Base-by-base conservation (phyloP, 352 stramenopile species). In the Phytophthora foliorum region DNA sequence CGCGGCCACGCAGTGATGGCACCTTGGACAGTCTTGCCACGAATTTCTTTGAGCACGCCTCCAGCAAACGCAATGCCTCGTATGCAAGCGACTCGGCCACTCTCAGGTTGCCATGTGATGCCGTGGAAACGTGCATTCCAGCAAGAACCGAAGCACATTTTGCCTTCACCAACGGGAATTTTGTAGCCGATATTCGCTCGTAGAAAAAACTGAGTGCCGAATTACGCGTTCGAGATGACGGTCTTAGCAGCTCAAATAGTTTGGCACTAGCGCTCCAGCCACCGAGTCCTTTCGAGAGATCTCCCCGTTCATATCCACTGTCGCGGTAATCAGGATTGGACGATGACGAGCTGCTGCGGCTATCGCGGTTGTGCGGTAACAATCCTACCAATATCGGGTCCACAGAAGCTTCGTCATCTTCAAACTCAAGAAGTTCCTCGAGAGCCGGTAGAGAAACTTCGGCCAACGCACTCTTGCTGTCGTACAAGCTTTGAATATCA, bases 401-500 rank as follows among this genome's bases (percentile, higher is more conserved):
- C 6, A 86, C 75, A 11, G 78, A 80, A 36, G 73, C 74, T 29
- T 93, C 85, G 19, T 94, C 87, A 8, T 93, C 84, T 57, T 93
- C 87, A 57, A 93, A 91, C 54, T 94, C 87, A 3, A 94, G 78
- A 17, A 93, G 63, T 58, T 94, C 85, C 6, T 82, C 76, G 17
- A 95, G 61, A 8, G 84, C 81, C 10, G 88, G 86, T 11, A 96
- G 81, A 7, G 80, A 76, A 19, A 78, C 77, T 57, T 94, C 87
- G 0, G 77, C 71, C 5, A 96, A 58, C 0, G 82, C 82, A 52
- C 89, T 96, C n/a, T 84, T 81, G 60, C 87, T 92, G 41, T 91
- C 81, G 34, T 89, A 93, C 24, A 95, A 67, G 27, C 75, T 84
- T 58, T 96, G 87, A 39, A 96, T 79, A 56, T 96, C 89, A 60